phyloP scores from a whole-genome alignment of 2,329 filamentous ascomycete species.

The Microcyclospora pomicola region DNA sequence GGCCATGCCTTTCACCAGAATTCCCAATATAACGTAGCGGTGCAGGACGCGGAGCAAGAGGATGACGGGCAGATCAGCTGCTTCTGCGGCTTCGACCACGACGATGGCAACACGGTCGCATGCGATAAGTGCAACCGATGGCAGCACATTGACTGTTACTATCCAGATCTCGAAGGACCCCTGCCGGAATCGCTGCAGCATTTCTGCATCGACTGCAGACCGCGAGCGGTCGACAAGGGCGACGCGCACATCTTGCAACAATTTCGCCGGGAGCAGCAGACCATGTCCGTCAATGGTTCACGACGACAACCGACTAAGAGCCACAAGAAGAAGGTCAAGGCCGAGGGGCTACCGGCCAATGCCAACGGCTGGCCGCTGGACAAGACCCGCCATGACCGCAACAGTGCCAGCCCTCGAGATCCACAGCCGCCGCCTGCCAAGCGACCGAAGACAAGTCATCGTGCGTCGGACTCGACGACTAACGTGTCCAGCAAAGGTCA shows the following conservation, averaged over 20 bases:
- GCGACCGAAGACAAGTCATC: conserved; percentile 70
- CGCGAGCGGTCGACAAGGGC: conserved; percentile 57
- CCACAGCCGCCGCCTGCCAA: conserved; percentile 49
- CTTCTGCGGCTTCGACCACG: conserved; percentile 84
- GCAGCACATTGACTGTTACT: conserved; percentile 98
- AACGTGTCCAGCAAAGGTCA: conserved; percentile 50
- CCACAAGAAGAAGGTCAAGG: conserved; percentile 79
- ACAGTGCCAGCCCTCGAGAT: conserved; percentile 38
- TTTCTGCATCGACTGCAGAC: conserved; percentile 79
- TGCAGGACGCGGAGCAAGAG: conserved; percentile 38
- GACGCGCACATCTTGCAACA: conserved; percentile 45
- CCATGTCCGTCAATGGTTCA: conserved; percentile 44
- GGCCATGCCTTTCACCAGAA: conserved; percentile 15
- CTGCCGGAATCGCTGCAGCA: conserved; percentile 53
- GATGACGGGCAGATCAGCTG: conserved; percentile 94
- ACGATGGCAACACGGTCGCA: conserved; percentile 94
- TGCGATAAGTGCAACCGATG: conserved; percentile 94
- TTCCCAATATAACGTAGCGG: conserved; percentile 11
- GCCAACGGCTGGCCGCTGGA: conserved; percentile 51
- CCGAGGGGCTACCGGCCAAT: conserved; percentile 39
- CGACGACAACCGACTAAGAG: conserved; percentile 66
- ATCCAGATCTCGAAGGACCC: conserved; percentile 54
- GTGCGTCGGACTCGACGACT: conserved; percentile 59
- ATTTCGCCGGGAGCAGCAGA: conserved; percentile 15
- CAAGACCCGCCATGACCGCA: conserved; percentile 44